Base-by-base conservation (phyloP, 257 asterid genomes). In the Scutellaria minor region DNA sequence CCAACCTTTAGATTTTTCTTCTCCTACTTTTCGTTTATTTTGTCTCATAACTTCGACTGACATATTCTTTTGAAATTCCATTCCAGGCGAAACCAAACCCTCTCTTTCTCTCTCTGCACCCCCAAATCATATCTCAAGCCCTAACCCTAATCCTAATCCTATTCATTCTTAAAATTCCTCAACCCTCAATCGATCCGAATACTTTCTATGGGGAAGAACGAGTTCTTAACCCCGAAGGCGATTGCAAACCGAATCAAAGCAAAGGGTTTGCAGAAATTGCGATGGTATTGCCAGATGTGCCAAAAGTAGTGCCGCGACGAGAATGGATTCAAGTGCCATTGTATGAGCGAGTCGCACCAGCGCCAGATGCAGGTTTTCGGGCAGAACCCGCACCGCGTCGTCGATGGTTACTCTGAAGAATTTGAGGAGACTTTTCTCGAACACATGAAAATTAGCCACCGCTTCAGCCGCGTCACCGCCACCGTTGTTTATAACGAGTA, bases 231-330 rank as follows among this genome's bases (percentile, higher is more conserved):
- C 37, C 98, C 98, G 0, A 94, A 93, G 80, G 98, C 96, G 63
- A 93, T 94, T 11, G 96, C 98, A 2, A 94, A 94, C 70, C 76
- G 96, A 57, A 89, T 91, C 74, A 87, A 89, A 77, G 93, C 97
- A 1, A 89, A 89, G 73, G 97, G 97, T 14, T 58, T 94, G 69
- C 97, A 91, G 81, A 94, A 91, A 53, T 87, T 89, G 35, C 96
- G 97, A 74, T 91, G 95, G 97, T 91, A 91, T 76, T 94, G 99
- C 72, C 97, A 91, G 84, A 91, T 89, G 95, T 94, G 99, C 77
- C 96, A 94, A 47, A 94, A 91, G 58, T 97, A 94, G 83, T 94
- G 97, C 84, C 92, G 96, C 27, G 96, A 91, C 74, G 97, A 89
- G 80, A 94, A 94, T 70, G 97, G 99, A 13, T 94, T 94, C 86